Evolutionary conservation across 257 asterid genomes (phyloP).

Genomic region (Solanum phureja): DNA sequence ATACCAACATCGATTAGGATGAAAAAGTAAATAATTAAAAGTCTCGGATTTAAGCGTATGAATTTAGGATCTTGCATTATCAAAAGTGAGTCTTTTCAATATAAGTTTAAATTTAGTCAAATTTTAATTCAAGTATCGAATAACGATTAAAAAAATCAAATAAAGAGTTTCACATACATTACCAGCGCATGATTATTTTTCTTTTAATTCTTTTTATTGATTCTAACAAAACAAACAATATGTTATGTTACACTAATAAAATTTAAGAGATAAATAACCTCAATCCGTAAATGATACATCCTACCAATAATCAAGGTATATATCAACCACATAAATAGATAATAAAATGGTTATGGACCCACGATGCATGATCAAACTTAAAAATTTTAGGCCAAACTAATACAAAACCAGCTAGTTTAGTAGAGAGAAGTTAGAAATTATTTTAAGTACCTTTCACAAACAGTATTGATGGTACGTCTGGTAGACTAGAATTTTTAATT

Average conservation of each 20-base stretch:
- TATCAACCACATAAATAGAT: neutral
- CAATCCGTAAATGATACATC: too few relatives aligned
- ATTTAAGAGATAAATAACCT: neutral
- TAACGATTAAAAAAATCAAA: neutral
- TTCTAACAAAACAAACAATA: neutral
- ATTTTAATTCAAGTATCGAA: neutral
- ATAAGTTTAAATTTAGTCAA: neutral
- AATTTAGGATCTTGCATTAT: neutral
- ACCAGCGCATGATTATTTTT: neutral
- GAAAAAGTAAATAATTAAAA: neutral
- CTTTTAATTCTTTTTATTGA: neutral
- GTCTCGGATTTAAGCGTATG: neutral
- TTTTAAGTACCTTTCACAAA: neutral
- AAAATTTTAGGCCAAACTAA: neutral
- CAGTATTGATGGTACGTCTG: neutral
- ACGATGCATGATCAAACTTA: neutral
- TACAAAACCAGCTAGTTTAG: neutral
- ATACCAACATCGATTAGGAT: neutral
- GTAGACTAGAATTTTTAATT: neutral
- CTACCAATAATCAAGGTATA: neutral
- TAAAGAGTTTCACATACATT: neutral
- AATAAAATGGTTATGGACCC: neutral
- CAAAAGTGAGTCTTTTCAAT: neutral
- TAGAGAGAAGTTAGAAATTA: neutral
- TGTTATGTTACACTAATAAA: neutral